Evolutionary conservation across 2,329 filamentous ascomycete species (phyloP), one percentile per base, ranked within the genome.

Genomic region (Hansfordia pulvinata): DNA sequence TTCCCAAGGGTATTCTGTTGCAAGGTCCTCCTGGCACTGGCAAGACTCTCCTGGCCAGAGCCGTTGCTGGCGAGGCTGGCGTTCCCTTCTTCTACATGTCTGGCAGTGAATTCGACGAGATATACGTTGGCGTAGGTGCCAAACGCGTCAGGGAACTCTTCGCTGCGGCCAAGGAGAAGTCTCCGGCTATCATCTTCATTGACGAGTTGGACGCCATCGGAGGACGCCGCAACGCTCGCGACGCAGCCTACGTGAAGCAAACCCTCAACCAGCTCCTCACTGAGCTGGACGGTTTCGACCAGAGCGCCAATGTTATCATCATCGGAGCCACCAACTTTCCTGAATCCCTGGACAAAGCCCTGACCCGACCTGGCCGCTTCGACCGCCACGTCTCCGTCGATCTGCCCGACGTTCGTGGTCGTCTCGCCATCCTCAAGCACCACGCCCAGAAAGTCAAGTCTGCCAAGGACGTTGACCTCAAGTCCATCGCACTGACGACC

Each of bases 31-130:
- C 90, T 27, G 90, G 90, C 59, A 98, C 90, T 34, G 90, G 90
- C 58, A 98, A 98, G 60, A 98, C 90, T 9, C 70, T 98, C 20
- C 70, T 98, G 34, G 90, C 90, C 35, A 78, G 90, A 44, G 92
- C 90, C 29, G 90, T 98, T 33, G 90, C 90, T 25, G 90, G 90
- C 27, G 90, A 98, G 59, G 86, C 90, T 28, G 90, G 88, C 30
- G 90, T 98, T 11, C 90, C 90, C 2, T 98, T 98, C 66, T 98
- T 96, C 66, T 98, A 94, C 67, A 96, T 98, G 88, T 98, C 90
- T 46, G 90, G 90, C 26, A 93, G 84, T 31, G 90, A 98, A 52
- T 98, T 98, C 47, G 90, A 98, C 46, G 90, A 98, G 54, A 79
- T 98, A 27, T 98, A 94, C 46, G 92, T 98, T 19, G 90, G 90